Evolutionary conservation across 1,139 yeast species (phyloP).

Genomic region (Geotrichum aggregatum): DNA sequence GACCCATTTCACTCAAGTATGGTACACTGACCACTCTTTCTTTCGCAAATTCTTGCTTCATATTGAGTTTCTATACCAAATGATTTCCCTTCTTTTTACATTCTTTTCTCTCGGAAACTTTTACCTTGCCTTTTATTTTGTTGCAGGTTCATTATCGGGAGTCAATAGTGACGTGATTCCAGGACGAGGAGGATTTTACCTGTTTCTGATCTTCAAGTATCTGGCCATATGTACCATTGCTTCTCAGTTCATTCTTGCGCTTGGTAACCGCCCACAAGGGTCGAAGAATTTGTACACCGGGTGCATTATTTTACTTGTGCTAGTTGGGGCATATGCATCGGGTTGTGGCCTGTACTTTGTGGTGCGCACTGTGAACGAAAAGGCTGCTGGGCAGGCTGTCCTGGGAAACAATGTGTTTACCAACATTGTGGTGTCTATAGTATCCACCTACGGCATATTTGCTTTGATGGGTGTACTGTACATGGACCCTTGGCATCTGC

Average conservation of each 20-base stretch:
- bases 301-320: slow-evolving; percentile 64
- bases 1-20: slow-evolving; percentile 69
- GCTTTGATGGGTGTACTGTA: slow-evolving; percentile 72
- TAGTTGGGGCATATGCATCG: slow-evolving; percentile 79
- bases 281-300: slow-evolving; percentile 70
- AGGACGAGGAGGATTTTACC: slow-evolving; percentile 59
- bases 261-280: slow-evolving; percentile 94
- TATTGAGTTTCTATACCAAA: slow-evolving; percentile 79
- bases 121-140: slow-evolving; percentile 83
- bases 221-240: slow-evolving; percentile 74
- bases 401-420: slow-evolving; percentile 51
- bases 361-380: slow-evolving; percentile 47
- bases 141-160: slow-evolving; percentile 75
- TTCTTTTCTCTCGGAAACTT: slow-evolving; percentile 89
- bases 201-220: slow-evolving; percentile 81
- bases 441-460: slow-evolving; percentile 86
- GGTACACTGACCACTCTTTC: slow-evolving; percentile 80
- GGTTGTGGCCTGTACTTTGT: slow-evolving; percentile 81
- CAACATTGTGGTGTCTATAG: slow-evolving; percentile 71
- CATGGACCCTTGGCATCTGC: slow-evolving; percentile 91
- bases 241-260: slow-evolving; percentile 81
- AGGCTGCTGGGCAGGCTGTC: slow-evolving; percentile 42
- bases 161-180: slow-evolving; percentile 49
- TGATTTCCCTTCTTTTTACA: slow-evolving; percentile 68
- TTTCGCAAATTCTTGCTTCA: slow-evolving; percentile 74